These are phyloP conservation scores for Alternaria incomplexa DNA, from an alignment of 2,329 filamentous ascomycete species.

Conservation along the genomic window DNA sequence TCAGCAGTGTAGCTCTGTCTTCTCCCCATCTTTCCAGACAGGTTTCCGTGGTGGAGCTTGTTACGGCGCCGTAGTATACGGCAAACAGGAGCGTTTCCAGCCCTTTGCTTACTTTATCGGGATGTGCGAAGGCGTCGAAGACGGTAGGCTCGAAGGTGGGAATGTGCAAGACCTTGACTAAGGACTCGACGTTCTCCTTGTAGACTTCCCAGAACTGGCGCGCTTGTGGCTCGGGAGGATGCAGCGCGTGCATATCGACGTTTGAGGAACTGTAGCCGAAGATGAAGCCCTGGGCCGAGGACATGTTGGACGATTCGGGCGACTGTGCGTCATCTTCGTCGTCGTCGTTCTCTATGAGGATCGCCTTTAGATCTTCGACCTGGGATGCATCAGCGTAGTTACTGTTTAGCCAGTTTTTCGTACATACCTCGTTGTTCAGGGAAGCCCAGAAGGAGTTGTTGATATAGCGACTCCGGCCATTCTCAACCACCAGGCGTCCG, in stretches of 20 bases:
- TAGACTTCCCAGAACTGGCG: constrained; percentile 73
- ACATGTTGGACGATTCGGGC: constrained; percentile 40
- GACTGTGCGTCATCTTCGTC: constrained; percentile 63
- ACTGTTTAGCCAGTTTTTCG: background rate
- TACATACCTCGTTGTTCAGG: constrained; percentile 73
- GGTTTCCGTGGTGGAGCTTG: constrained; percentile 57
- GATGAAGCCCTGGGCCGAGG: constrained; percentile 71
- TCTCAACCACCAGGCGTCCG: constrained; percentile 72
- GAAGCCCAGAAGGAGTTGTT: constrained; percentile 80
- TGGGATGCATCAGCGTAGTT: constrained; percentile 25
- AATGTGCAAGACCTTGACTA: constrained; percentile 74
- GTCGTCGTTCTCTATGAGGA: constrained; percentile 66
- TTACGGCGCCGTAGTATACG: constrained; percentile 66
- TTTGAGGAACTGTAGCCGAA: constrained; percentile 75
- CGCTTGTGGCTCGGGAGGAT: constrained; percentile 69
- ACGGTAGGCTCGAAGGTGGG: constrained; percentile 69
- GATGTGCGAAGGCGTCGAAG: constrained; percentile 64
- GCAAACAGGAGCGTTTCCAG: constrained; percentile 67
- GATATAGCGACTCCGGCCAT: constrained; percentile 74
- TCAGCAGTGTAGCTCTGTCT: constrained; percentile 57
- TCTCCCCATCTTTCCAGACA: constrained; percentile 58
- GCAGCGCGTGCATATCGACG: constrained; percentile 68
- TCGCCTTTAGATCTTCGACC: constrained; percentile 68
- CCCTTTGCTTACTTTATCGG: constrained; percentile 63
- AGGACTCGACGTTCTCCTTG: constrained; percentile 74